phyloP scores from a whole-genome alignment of 768 basidiomycete species.

The Tylopilus rubrobrunneus region DNA sequence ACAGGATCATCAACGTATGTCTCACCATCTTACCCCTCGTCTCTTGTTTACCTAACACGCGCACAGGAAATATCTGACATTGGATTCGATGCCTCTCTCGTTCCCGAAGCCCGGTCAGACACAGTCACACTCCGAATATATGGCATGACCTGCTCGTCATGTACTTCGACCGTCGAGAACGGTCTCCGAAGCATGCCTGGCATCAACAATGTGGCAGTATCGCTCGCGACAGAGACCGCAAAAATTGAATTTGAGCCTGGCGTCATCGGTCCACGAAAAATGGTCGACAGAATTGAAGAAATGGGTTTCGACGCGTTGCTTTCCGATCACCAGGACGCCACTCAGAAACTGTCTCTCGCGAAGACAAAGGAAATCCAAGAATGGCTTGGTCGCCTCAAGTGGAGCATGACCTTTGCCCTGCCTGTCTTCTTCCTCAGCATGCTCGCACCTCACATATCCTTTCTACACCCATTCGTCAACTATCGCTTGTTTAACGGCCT shows the following conservation, averaged over 20 bases:
- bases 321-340: constrained; percentile 72
- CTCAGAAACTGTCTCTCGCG: constrained; percentile 81
- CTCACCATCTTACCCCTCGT: not conserved
- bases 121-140: constrained; percentile 74
- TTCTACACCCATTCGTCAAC: constrained; percentile 50
- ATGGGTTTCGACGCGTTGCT: constrained; percentile 90
- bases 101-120: constrained; percentile 64
- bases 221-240: constrained; percentile 72
- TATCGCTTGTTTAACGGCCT: constrained; percentile 58
- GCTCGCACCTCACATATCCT: constrained; percentile 68
- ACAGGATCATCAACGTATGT: constrained; percentile 68
- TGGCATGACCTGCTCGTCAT: constrained; percentile 89
- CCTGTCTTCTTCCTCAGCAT: constrained; percentile 95
- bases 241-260: constrained; percentile 72
- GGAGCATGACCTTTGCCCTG: constrained; percentile 73
- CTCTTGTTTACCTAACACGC: constrained; percentile 4
- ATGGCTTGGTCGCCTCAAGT: constrained; percentile 77
- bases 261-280: constrained; percentile 74
- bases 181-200: constrained; percentile 70
- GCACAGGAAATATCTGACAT: constrained; percentile 86
- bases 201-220: constrained; percentile 65
- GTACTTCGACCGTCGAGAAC: constrained; percentile 71
- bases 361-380: constrained; percentile 89
- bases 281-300: constrained; percentile 84
- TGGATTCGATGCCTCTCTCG: constrained; percentile 83